Evolutionary conservation across 2,329 filamentous ascomycete genomes (phyloP).

Genomic region (Bipolaris zeicola): DNA sequence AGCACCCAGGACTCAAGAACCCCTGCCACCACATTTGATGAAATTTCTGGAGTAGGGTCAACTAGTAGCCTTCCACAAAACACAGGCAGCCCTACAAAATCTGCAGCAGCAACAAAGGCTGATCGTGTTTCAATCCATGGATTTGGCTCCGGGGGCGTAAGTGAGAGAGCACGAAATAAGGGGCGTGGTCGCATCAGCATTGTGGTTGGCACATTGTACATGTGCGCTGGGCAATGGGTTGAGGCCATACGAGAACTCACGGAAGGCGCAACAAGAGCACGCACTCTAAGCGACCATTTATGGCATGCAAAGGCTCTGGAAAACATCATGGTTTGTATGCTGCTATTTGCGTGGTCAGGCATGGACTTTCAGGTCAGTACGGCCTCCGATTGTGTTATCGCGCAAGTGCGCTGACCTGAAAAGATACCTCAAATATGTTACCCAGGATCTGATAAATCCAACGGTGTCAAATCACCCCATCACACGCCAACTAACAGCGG

Average conservation of each 20-base stretch:
- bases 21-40: conserved; percentile 58
- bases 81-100: conserved; percentile 31
- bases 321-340: conserved; percentile 78
- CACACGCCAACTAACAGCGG: conserved; percentile 49
- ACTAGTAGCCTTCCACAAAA: conserved; percentile 51
- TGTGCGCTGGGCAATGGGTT: conserved; percentile 87
- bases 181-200: conserved; percentile 80
- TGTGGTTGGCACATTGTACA: conserved; percentile 81
- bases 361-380: conserved; percentile 75
- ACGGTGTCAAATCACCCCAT: conserved; percentile 50
- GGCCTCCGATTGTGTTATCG: background rate
- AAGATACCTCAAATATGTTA: conserved; percentile 62
- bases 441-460: conserved; percentile 56
- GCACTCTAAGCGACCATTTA: conserved; percentile 85
- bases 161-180: conserved; percentile 78
- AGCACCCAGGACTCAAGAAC: conserved; percentile 36
- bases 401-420: conserved; percentile 10
- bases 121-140: conserved; percentile 68
- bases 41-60: conserved; percentile 44
- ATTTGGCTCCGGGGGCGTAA: conserved; percentile 67
- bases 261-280: conserved; percentile 78
- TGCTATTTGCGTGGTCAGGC: conserved; percentile 83
- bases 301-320: conserved; percentile 98
- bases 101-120: conserved; percentile 57
- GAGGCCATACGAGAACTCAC: conserved; percentile 84